Base-by-base conservation (phyloP, 768 basidiomycete species). In the Tulasnella sp. region DNA sequence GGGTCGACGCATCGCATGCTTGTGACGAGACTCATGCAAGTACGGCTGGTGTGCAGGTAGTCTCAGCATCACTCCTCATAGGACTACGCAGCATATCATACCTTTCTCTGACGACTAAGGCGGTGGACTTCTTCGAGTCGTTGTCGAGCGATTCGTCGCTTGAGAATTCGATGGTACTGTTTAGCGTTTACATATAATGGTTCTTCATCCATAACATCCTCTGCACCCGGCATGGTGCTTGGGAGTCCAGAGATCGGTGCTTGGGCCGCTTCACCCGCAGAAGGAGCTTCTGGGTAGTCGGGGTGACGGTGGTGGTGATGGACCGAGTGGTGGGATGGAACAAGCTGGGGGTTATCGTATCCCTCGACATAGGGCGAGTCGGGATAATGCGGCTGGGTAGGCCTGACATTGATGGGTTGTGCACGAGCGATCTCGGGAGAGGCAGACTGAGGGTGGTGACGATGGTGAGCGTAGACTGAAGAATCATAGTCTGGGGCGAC, bases 181-280 rank as follows among this genome's bases (percentile, higher is more conserved):
- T 99, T 99, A 59, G 96, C 94, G 65, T 99, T 99, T 59, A 99
- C 96, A 72, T 97, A 97, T 63, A 99, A 82, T 25, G 96, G 94
- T 69, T 99, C 94, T 62, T 97, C 92, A 71, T 97, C 93, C 64
- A 88, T 76, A 58, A 59, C 64, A 4, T 59, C 64, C n/a, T 43
- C 41, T 9, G 17, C 41, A 39, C 11, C 41, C 17, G 7, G 17
- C 6, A 6, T 25, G 9, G 17, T 17, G 17, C n/a, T 25, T 25
- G 6, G 27, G 17, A 25, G 6, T 43, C 41, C 27, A 43, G 17
- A 6, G 41, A 6, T 25, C 41, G 17, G 27, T 39, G 9, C 36
- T 25, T 25, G 52, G 36, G 35, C 37, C 42, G 29, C 25, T 36
- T 23, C 36, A 39, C 42, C 34, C 42, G 52, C 36, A 23, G 52